These are phyloP conservation scores for Styphnolobium japonicum DNA, from an alignment of 306 rosid genomes.

Conservation along the genomic window DNA sequence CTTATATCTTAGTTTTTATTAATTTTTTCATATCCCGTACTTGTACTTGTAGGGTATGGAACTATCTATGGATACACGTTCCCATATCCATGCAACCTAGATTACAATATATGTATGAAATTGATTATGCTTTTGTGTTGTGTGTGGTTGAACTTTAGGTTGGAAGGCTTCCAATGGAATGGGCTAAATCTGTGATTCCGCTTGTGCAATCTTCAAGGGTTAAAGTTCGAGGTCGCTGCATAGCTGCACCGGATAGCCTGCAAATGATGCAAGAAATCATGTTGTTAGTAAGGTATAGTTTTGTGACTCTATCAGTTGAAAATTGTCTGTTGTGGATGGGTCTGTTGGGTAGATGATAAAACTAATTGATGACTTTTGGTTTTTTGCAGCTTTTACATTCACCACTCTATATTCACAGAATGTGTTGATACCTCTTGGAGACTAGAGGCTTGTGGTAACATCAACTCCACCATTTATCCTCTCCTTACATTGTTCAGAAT, in stretches of 20 bases:
- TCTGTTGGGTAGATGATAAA: neutral
- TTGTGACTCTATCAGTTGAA: neutral
- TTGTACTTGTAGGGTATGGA: no score
- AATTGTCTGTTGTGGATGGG: neutral
- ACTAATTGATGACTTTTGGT: neutral
- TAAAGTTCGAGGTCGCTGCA: conserved; percentile 58
- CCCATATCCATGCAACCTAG: no score
- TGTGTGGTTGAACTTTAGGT: conserved; percentile 42
- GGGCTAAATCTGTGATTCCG: conserved; percentile 69
- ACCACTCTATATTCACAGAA: conserved; percentile 43
- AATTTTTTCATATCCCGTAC: no score
- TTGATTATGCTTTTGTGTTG: no score
- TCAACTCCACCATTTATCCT: conserved; percentile 58
- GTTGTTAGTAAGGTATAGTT: conserved; percentile 59
- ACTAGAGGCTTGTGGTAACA: conserved; percentile 50
- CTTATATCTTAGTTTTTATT: no score
- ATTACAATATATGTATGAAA: no score
- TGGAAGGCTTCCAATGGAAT: conserved; percentile 87
- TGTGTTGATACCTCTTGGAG: conserved; percentile 56
- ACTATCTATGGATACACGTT: no score
- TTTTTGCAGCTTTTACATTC: conserved; percentile 63
- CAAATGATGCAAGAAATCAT: conserved; percentile 69
- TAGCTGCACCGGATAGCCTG: conserved; percentile 59
- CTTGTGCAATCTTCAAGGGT: conserved; percentile 59
- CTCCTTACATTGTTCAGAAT: conserved; percentile 54